Conservation (phyloP, 1,284 basidiomycete species). For the Heterobasidion occidentale region DNA sequence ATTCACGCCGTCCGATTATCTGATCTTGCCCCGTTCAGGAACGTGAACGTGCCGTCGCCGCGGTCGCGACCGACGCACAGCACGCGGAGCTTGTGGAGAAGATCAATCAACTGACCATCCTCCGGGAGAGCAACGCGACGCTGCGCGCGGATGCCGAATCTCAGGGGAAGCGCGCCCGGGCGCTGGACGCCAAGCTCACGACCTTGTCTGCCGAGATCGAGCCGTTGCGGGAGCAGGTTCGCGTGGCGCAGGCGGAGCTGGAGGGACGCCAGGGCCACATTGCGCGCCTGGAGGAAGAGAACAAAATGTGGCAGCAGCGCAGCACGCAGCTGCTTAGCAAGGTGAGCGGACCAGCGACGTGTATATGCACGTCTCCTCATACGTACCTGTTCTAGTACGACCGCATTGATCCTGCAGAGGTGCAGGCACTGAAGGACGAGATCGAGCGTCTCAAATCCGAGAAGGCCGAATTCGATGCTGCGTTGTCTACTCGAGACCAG, state of each 20-base stretch:
- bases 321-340: conserved; percentile 77
- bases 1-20: conserved; percentile 1
- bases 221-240: conserved; percentile 69
- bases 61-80: conserved; percentile 67
- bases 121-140: conserved; percentile 85
- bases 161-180: conserved; percentile 55
- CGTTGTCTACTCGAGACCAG: conserved; percentile 12
- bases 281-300: conserved; percentile 70
- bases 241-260: conserved; percentile 65
- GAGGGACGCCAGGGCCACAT: conserved; percentile 67
- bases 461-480: conserved; percentile 16
- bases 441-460: conserved; percentile 48
- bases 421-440: conserved; percentile 75
- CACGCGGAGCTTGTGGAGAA: conserved; percentile 82
- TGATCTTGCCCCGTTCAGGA: conserved; percentile 40
- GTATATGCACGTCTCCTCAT: neutral
- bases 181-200: conserved; percentile 60
- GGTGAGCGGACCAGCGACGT: conserved; percentile 26
- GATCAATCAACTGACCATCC: conserved; percentile 81
- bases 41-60: conserved; percentile 65
- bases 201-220: conserved; percentile 58
- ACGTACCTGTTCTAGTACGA: conserved; percentile 51
- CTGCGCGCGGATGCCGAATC: conserved; percentile 71
- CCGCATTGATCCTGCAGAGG: conserved; percentile 80
- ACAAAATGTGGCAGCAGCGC: conserved; percentile 78